Evolutionary conservation across 768 basidiomycete species (phyloP), one percentile per base, ranked within the genome.

Genomic region (Lactarius psammicola): DNA sequence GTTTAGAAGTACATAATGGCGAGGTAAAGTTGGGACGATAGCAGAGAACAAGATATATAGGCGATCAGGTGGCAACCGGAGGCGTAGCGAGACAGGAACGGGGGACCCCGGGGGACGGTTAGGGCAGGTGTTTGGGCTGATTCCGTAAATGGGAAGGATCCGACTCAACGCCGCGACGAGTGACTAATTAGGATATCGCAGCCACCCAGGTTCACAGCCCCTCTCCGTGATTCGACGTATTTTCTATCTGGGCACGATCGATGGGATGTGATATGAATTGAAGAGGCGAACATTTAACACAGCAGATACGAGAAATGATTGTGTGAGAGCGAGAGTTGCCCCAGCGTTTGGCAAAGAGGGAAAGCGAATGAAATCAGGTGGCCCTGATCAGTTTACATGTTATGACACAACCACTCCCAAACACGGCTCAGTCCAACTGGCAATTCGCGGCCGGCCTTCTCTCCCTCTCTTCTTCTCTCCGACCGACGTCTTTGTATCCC

Each of bases 131-230:
- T 63, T 65, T 68, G 60, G 36, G 55, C 2, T 28, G 28, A 28
- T 54, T 51, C 73, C 68, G 60, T 68, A 74, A 68, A 61, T 68
- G 74, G 70, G 65, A 72, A 70, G 69, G 66, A 65, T 63, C 69
- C 66, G 66, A 68, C 67, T 74, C 72, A 74, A 72, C 70, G 72
- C 73, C 73, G 72, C 71, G 71, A 67, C 69, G 71, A 53, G 33
- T 20, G 34, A 65, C 58, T 30, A 65, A 68, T 49, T 51, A 42
- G 67, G 59, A 38, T 55, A 61, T 64, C 11, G 59, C 65, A 62
- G 55, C 68, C 64, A 60, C 60, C 46, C 46, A 30, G 56, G 28
- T 57, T 62, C 60, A 62, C 40, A 69, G 67, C 64, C 60, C 65
- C 67, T 60, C 60, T 60, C 40, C 28, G 53, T 26, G 59, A 20